These are phyloP conservation scores for Clarireedia sp. DNA, from an alignment of 2,329 filamentous ascomycete species.

Conservation along the genomic window DNA sequence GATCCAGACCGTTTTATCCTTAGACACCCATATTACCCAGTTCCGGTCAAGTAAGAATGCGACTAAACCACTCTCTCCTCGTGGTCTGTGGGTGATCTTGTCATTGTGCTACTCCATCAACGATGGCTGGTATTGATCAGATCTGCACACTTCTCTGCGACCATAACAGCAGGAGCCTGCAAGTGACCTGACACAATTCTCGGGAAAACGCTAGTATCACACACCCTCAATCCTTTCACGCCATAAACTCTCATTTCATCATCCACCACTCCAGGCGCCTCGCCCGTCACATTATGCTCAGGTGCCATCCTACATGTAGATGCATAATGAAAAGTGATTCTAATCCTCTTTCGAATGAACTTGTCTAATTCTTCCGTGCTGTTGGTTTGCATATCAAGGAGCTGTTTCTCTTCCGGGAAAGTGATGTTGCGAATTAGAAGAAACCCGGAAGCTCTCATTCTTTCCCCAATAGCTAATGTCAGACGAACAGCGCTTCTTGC, in stretches of 20 bases:
- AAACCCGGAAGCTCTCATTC: conserved; percentile 9
- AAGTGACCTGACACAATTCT: conserved; percentile 23
- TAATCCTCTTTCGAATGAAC: background rate
- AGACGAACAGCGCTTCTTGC: conserved; percentile 9
- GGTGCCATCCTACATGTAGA: background rate
- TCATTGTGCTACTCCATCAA: too few relatives aligned
- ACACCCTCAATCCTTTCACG: conserved; percentile 20
- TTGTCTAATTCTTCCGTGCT: background rate
- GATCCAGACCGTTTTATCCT: too few relatives aligned
- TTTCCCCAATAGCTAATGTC: background rate
- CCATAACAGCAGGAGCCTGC: conserved; percentile 20
- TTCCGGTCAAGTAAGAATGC: too few relatives aligned
- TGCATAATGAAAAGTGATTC: background rate
- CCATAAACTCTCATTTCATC: conserved; percentile 21
- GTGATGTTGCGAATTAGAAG: conserved; percentile 18
- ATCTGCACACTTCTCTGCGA: conserved; percentile 20
- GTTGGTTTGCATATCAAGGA: background rate
- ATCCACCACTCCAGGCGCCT: conserved; percentile 19
- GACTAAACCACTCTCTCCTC: too few relatives aligned
- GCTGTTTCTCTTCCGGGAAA: background rate
- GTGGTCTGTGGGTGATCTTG: too few relatives aligned
- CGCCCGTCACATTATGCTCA: conserved; percentile 24
- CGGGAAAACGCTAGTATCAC: conserved; percentile 23
- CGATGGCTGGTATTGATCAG: background rate
- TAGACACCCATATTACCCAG: too few relatives aligned